Base-by-base conservation (phyloP, 805 yeast genomes). In the Candida endomychidarum region DNA sequence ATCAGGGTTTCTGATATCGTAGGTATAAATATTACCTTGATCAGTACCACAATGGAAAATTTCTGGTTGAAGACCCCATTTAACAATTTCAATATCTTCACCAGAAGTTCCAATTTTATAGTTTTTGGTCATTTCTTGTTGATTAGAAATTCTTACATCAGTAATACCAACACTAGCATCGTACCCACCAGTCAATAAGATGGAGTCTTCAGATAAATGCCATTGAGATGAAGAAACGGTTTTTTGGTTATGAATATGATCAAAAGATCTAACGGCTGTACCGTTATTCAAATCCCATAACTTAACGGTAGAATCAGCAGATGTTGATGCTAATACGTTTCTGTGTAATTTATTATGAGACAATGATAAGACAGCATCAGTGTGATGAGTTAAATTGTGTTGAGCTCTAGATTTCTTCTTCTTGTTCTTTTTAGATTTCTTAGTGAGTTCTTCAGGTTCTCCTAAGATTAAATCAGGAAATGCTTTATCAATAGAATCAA, bases 391-490 rank as follows among this genome's bases (percentile, higher is more conserved):
- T 9, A 79, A 73, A 25, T 77, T 68, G 58, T 80, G n/a, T n/a
- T n/a, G 86, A 40, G 69, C 63, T 37, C 68, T 63, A 49, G 65
- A 65, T 46, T 60, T 62, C 52, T 67, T 69, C 61, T 74, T 72
- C 58, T 72, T 75, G 63, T 75, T 72, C 50, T 63, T 63, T 59
- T 75, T 75, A 62, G 74, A 72, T 44, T 61, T 66, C 17, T 52
- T 47, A 25, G 61, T 42, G 11, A 61, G 61, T 27, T 70, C 64
- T 48, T 65, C 58, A 8, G 80, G 80, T 57, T 86, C 95, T 38
- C 99, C 98, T 45, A 93, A 72, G 47, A 93, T 88, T 50, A 85
- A 75, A 57, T 90, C 96, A 10, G 99, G 99, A 75, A 86, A 91
- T 19, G 96, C 91, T 55, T 88, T 88, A 52, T 93, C 98, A 24